phyloP scores from a whole-genome alignment of 75 land plant species.

The Adiantum capillusveneris region DNA sequence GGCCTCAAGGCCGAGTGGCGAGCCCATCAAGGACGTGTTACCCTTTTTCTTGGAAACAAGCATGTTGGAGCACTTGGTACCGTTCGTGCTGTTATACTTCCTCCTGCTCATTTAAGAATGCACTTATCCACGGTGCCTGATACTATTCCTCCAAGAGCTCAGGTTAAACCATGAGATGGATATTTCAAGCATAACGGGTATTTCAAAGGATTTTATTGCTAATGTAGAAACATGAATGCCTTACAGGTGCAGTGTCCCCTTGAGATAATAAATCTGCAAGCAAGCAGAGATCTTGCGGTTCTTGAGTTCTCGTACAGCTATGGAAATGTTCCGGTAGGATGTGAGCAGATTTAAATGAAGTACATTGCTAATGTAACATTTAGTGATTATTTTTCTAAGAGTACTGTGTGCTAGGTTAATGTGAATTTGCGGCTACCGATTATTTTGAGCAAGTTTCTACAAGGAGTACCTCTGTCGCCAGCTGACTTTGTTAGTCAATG shows the following conservation, averaged over 20 bases:
- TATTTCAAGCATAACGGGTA: too few species aligned
- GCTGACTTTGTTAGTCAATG: slow-evolving; percentile 86
- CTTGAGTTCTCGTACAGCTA: slow-evolving; percentile 90
- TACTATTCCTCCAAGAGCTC: slow-evolving; percentile 93
- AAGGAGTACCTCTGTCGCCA: slow-evolving; percentile 54
- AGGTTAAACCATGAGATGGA: slow-evolving; percentile 37
- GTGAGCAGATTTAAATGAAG: too few species aligned
- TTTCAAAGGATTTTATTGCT: too few species aligned
- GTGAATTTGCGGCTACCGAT: slow-evolving; percentile 79
- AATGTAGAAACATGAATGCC: background rate
- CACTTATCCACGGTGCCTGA: slow-evolving; percentile 87
- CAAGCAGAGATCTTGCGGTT: slow-evolving; percentile 90
- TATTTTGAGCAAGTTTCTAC: slow-evolving; percentile 80
- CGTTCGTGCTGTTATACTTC: slow-evolving; percentile 65
- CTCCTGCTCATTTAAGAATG: slow-evolving; percentile 75
- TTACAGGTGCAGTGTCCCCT: slow-evolving; percentile 92
- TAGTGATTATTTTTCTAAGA: background rate
- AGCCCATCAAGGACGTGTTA: slow-evolving; percentile 79
- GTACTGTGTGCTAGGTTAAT: slow-evolving; percentile 51
- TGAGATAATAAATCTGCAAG: slow-evolving; percentile 67
- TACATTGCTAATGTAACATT: background rate
- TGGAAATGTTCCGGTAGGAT: slow-evolving; percentile 43
- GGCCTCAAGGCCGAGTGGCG: slow-evolving; percentile 97
- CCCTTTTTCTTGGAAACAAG: slow-evolving; percentile 91
- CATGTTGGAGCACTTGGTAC: slow-evolving; percentile 67